phyloP scores from a whole-genome alignment of 305 asterid species.

The Ajuga reptans region DNA sequence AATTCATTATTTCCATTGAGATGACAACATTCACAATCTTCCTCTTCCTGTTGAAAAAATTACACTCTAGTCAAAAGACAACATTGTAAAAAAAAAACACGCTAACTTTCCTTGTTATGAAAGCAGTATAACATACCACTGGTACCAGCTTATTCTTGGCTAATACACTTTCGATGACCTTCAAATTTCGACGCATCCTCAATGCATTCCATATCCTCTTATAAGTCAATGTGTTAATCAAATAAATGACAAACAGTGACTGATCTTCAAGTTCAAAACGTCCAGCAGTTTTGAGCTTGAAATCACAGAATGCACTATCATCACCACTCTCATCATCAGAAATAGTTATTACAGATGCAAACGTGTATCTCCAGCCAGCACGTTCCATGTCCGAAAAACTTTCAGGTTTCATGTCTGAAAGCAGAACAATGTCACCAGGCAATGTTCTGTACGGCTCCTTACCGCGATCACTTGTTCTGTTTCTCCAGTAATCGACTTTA shows the following conservation, averaged over 20 bases:
- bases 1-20: background rate
- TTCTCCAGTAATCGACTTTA: conserved; percentile 36
- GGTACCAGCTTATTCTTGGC: too few species aligned
- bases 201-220: conserved; percentile 49
- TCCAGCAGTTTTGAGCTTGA: conserved; percentile 28
- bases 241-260: conserved; percentile 33
- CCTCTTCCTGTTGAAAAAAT: conserved; percentile 25
- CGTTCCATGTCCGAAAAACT: conserved; percentile 28
- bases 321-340: conserved; percentile 26
- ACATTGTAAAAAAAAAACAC: background rate
- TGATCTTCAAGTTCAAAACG: conserved; percentile 16
- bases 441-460: conserved; percentile 45
- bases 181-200: conserved; percentile 32
- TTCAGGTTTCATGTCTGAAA: conserved; percentile 41
- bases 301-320: conserved; percentile 5
- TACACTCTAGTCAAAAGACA: background rate
- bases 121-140: too few species aligned
- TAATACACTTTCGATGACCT: conserved; percentile 14
- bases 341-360: conserved; percentile 36
- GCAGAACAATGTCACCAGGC: conserved; percentile 53
- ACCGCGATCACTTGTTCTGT: conserved; percentile 24
- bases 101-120: too few species aligned
- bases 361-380: conserved; percentile 25
- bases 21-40: conserved; percentile 30
- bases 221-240: conserved; percentile 32